Evolutionary conservation across 2,329 filamentous ascomycete species (phyloP), one percentile per base, ranked within the genome.

Genomic region (Talaromyces verruculosus): DNA sequence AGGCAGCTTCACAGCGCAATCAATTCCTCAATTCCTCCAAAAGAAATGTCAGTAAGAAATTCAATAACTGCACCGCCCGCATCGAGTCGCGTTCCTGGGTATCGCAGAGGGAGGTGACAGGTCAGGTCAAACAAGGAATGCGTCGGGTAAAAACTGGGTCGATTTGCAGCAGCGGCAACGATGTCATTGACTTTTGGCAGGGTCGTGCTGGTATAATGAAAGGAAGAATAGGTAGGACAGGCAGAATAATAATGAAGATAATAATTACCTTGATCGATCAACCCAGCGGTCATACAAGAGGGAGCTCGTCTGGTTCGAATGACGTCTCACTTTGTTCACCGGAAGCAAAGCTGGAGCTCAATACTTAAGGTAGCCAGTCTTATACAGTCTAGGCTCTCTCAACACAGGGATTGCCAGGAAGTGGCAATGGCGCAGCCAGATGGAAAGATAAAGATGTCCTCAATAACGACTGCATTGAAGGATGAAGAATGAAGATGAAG

Each of bases 391-490:
- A 51, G 47, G 5, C 47, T 51, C 47, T 51, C 47, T 51, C 33
- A 39, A 57, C 43, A 60, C 58, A 17, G 55, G 37, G 35, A 63
- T 47, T n/a, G 45, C 22, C 60, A 13, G 37, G 51, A 11, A 59
- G 33, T 28, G 53, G 53, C 60, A 37, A 63, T 51, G 53, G 53
- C 41, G 43, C 41, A 7, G 53, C 60, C 60, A 59, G 61, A 43
- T 45, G 61, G 62, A 51, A 47, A 6, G 25, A 25, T 63, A 37
- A 41, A 55, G 19, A 22, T 39, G 41, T 71, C 72, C 68, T 74
- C 71, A 74, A 71, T 75, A 74, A 68, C 73, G 68, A 72, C 67
- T 62, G 70, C 73, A 75, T 75, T 68, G 68, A 69, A 63, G 66
- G 60, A 43, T 2, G 49, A 19, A 22, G 25, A 28, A n/a, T 2